These are phyloP conservation scores for Aspergillus coremiiformis DNA, from an alignment of 495 filamentous ascomycete species.

Conservation along the genomic window DNA sequence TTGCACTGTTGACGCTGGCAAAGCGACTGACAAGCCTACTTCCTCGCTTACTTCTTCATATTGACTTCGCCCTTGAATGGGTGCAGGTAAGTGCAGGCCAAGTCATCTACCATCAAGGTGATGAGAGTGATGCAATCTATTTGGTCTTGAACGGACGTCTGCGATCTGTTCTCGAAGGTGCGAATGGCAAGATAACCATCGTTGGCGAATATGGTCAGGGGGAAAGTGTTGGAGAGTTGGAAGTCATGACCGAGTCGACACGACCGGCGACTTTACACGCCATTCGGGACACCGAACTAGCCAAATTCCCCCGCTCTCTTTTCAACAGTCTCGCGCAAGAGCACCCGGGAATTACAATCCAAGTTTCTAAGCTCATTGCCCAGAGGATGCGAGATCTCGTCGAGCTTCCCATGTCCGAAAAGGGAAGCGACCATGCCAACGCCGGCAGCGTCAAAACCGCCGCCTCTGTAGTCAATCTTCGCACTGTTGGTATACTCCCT, in stretches of 20 bases:
- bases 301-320: slow-evolving; percentile 89
- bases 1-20: slow-evolving; percentile 89
- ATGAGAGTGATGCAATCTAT: slow-evolving; percentile 97
- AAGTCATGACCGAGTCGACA: slow-evolving; percentile 90
- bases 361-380: slow-evolving; percentile 97
- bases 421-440: slow-evolving; percentile 49
- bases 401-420: slow-evolving; percentile 69
- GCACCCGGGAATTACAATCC: slow-evolving; percentile 96
- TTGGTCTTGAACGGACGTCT: slow-evolving; percentile 92
- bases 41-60: slow-evolving; percentile 87
- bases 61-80: slow-evolving; percentile 98
- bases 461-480: slow-evolving; percentile 82
- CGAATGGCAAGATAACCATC: slow-evolving; percentile 77
- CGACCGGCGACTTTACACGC: slow-evolving; percentile 87
- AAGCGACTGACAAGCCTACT: slow-evolving; percentile 85
- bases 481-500: slow-evolving; percentile 87
- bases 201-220: slow-evolving; percentile 93
- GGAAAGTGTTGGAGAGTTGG: slow-evolving; percentile 93
- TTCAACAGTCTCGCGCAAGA: slow-evolving; percentile 97
- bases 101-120: slow-evolving; percentile 85
- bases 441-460: slow-evolving; percentile 58
- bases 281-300: slow-evolving; percentile 92
- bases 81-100: slow-evolving; percentile 92
- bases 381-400: slow-evolving; percentile 86
- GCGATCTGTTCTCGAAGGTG: slow-evolving; percentile 66